phyloP scores from a whole-genome alignment of 148 eudicot species.

The Amaranthus cruentus region DNA sequence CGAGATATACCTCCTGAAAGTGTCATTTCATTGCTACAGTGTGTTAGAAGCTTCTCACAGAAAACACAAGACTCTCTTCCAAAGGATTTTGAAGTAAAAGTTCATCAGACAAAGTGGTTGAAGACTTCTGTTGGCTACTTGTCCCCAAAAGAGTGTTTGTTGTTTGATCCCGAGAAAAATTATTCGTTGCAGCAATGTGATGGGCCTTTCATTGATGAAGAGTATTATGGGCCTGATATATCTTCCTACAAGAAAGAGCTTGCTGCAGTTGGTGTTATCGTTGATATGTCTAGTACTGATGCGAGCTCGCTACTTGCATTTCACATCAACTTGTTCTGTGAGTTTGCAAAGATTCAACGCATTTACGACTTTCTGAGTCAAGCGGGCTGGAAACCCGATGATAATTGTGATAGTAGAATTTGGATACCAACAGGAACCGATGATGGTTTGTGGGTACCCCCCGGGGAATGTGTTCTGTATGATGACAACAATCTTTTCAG shows the following conservation, averaged over 20 bases:
- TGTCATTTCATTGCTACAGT: conserved; percentile 38
- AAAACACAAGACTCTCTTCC: conserved; percentile 12
- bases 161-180: conserved; percentile 26
- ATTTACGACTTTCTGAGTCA: conserved; percentile 36
- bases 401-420: conserved; percentile 16
- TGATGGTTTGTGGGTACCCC: conserved; percentile 45
- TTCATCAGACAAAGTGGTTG: conserved; percentile 38
- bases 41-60: conserved; percentile 17
- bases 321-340: conserved; percentile 32
- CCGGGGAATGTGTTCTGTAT: conserved; percentile 47
- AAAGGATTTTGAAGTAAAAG: conserved; percentile 24
- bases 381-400: conserved; percentile 35
- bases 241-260: conserved; percentile 41
- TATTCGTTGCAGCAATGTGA: conserved; percentile 34
- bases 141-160: conserved; percentile 44
- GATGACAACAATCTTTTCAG: conserved; percentile 45
- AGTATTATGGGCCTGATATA: conserved; percentile 40
- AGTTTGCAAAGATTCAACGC: conserved; percentile 31
- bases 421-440: conserved; percentile 46
- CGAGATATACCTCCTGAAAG: conserved; percentile 32
- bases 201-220: conserved; percentile 64
- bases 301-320: conserved; percentile 34
- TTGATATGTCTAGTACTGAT: conserved; percentile 23
- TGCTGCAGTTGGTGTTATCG: conserved; percentile 37
- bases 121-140: conserved; percentile 47